phyloP scores from a whole-genome alignment of 257 asterid species.

The Gardenia jasminoides region DNA sequence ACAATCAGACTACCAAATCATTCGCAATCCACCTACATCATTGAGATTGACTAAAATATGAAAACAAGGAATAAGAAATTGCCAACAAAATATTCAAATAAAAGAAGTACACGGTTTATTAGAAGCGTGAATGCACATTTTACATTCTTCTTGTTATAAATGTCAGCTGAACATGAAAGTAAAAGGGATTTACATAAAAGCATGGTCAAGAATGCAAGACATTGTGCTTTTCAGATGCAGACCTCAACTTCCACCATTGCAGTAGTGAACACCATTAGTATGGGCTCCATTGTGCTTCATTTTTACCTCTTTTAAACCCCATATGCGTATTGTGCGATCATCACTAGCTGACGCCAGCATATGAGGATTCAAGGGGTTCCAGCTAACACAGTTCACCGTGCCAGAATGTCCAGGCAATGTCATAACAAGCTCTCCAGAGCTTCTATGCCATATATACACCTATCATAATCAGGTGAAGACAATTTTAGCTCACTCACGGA shows the following conservation, averaged over 20 bases:
- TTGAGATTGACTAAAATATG: background rate
- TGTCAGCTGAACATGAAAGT: slow-evolving; percentile 40
- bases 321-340: slow-evolving; percentile 79
- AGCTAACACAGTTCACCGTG: slow-evolving; percentile 81
- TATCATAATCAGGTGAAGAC: slow-evolving; percentile 18
- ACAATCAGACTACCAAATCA: background rate
- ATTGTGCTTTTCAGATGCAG: slow-evolving; percentile 11
- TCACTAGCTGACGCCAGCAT: slow-evolving; percentile 94
- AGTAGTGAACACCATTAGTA: slow-evolving; percentile 59
- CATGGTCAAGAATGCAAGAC: slow-evolving; percentile 27
- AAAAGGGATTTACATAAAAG: slow-evolving; percentile 54
- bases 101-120: slow-evolving; percentile 32
- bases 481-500: background rate
- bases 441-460: slow-evolving; percentile 85
- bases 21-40: background rate
- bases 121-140: slow-evolving; percentile 36
- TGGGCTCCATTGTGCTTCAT: slow-evolving; percentile 38
- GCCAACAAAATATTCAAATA: slow-evolving; percentile 1
- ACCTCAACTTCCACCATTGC: slow-evolving; percentile 69
- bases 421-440: slow-evolving; percentile 64
- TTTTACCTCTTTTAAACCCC: slow-evolving; percentile 72
- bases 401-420: slow-evolving; percentile 73
- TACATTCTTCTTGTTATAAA: slow-evolving; percentile 40
- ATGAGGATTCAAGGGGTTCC: slow-evolving; percentile 82
- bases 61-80: background rate